Base-by-base conservation (phyloP, 148 eudicot genomes). In the Silene conica region DNA sequence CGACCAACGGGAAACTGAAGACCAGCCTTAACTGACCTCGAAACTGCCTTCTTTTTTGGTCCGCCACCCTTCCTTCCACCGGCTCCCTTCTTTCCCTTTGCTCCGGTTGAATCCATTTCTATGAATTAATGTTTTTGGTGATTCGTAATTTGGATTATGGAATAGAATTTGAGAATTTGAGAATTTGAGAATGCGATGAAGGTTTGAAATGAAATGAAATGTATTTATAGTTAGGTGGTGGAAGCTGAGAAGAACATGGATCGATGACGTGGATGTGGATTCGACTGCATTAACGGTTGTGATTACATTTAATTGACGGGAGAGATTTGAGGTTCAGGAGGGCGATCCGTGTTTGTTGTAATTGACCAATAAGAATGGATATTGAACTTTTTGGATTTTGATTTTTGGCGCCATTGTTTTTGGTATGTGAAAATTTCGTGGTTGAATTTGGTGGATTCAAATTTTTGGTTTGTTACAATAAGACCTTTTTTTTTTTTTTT, bases 1-100 rank as follows among this genome's bases (percentile, higher is more conserved):
- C 96, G 85, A 1, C 92, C 96, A 22, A 90, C 96, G 0, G 96
- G 96, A 46, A 90, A 88, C 75, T 90, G 96, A 9, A 90, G 59
- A 31, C 92, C 96, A 74, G 96, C 92, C 43, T 78, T 85, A 15
- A 82, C 72, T 14, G 96, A 90, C 9, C 92, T 82, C 26, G 96
- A 64, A 0, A 88, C 90, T 1, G 90, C 31, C 84, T 86, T 88
- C 85, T 88, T 88, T 83, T 77, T 85, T 0, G 90, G 87, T 2
- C 85, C 92, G 23, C 87, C 87, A 0, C 83, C 92, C 63, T 79
- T 88, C 78, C 96, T 87, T 1, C 92, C 96, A 0, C 64, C 90
- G 4, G 79, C 84, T 19, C 92, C 96, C 67, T 90, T 90, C 86
- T 90, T 90, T 13, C 71, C 78, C 68, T 88, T 88, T 55, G 80